phyloP scores from a whole-genome alignment of 2,329 filamentous ascomycete genomes.

The Aspergillus costaricaensis region DNA sequence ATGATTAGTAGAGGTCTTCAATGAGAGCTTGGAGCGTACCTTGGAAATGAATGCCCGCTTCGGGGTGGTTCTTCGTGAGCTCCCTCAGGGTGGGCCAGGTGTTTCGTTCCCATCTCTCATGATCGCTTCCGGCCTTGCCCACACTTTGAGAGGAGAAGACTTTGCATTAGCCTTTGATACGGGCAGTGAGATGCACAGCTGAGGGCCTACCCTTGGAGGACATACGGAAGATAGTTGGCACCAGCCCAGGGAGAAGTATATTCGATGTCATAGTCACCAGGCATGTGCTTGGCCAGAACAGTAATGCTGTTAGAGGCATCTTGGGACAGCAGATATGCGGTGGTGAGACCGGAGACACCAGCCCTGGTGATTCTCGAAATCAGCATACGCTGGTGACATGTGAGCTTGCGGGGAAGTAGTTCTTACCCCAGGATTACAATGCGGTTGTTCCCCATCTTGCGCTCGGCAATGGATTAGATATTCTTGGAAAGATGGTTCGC shows the following conservation, averaged over 20 bases:
- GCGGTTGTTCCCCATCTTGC: slow-evolving; percentile 36
- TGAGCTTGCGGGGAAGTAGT: neutral
- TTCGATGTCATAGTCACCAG: slow-evolving; percentile 87
- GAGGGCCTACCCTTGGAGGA: slow-evolving; percentile 19
- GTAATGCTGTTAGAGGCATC: slow-evolving; percentile 63
- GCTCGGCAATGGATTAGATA: neutral
- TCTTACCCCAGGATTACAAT: slow-evolving; percentile 45
- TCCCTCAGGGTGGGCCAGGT: slow-evolving; percentile 66
- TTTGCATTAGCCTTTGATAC: neutral
- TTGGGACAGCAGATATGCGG: slow-evolving; percentile 62
- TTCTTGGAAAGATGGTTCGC: neutral
- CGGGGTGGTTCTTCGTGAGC: slow-evolving; percentile 65
- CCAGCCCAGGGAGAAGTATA: slow-evolving; percentile 90
- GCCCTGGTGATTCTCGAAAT: slow-evolving; percentile 48
- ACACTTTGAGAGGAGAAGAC: slow-evolving; percentile 29
- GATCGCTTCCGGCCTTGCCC: slow-evolving; percentile 40
- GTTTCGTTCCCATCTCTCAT: slow-evolving; percentile 59
- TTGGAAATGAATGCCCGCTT: slow-evolving; percentile 80
- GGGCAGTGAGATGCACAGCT: neutral
- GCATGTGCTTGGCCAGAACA: slow-evolving; percentile 84
- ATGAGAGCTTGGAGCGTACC: slow-evolving; percentile 42
- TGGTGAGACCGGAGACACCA: slow-evolving; percentile 67
- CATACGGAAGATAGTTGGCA: slow-evolving; percentile 74
- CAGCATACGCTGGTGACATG: slow-evolving; percentile 2
- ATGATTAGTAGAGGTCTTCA: neutral